Conservation (phyloP, 768 basidiomycete species). For the Termitomyces sp. region DNA sequence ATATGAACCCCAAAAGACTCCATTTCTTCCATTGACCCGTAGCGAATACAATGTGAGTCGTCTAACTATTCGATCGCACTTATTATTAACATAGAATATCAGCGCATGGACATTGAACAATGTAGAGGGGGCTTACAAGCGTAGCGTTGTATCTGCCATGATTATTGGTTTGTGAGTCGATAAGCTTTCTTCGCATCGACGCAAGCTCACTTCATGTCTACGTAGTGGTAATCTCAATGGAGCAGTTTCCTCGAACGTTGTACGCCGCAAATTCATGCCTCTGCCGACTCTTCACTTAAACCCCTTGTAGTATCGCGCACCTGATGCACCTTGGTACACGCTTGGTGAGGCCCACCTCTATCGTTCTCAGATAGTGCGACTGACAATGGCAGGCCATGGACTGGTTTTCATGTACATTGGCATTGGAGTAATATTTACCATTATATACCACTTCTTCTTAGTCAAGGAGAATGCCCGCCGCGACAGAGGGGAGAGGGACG, state of each 20-base stretch:
- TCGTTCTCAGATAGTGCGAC: neutral
- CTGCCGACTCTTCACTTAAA: neutral
- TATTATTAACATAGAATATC: neutral
- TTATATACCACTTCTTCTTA: constrained; percentile 34
- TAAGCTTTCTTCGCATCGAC: neutral
- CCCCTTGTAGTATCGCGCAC: constrained; percentile 49
- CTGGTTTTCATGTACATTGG: constrained; percentile 70
- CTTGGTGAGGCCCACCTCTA: constrained; percentile 25
- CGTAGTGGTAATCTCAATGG: constrained; percentile 67
- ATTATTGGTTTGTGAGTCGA: constrained; percentile 52
- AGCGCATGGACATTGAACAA: constrained; percentile 64
- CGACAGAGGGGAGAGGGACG: constrained; percentile 63
- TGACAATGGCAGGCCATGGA: constrained; percentile 17
- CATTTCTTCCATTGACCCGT: neutral
- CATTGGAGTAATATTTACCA: constrained; percentile 49
- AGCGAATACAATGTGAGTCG: constrained; percentile 50
- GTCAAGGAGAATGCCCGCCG: constrained; percentile 59
- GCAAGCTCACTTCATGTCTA: neutral
- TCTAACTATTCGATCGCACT: neutral
- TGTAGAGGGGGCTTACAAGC: constrained; percentile 72
- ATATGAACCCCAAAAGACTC: neutral
- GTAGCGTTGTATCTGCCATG: constrained; percentile 66
- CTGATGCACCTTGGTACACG: constrained; percentile 63
- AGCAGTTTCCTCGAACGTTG: constrained; percentile 72
- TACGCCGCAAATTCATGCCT: constrained; percentile 25